phyloP scores from a whole-genome alignment of 2,329 filamentous ascomycete species.

The Cladorrhinum sp. region DNA sequence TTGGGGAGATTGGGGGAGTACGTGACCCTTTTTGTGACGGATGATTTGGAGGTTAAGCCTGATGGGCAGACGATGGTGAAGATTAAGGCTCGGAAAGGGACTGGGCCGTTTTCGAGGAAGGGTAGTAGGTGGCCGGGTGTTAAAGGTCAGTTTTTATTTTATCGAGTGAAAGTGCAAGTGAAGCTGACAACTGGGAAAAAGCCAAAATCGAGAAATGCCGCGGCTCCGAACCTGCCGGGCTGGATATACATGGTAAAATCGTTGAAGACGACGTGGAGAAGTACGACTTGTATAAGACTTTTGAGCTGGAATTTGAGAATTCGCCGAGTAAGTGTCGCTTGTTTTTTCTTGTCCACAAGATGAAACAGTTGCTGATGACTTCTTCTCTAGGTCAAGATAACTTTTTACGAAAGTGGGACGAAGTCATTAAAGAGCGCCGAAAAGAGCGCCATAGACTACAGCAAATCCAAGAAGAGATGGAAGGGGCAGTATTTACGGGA shows the following conservation, averaged over 20 bases:
- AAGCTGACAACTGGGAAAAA: slow-evolving; percentile 11
- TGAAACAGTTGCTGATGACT: background rate
- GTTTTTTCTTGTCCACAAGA: background rate
- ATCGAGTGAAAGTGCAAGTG: background rate
- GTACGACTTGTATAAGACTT: slow-evolving; percentile 31
- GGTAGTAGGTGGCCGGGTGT: slow-evolving; percentile 27
- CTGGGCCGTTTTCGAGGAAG: slow-evolving; percentile 24
- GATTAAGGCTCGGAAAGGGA: slow-evolving; percentile 29
- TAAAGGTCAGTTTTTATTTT: slow-evolving; percentile 21
- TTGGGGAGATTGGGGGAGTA: slow-evolving; percentile 30
- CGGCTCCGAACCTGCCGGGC: slow-evolving; percentile 25
- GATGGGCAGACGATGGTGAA: slow-evolving; percentile 29
- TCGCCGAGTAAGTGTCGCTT: slow-evolving; percentile 27
- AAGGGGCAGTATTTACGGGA: slow-evolving; percentile 26
- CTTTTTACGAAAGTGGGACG: slow-evolving; percentile 31
- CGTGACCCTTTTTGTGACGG: slow-evolving; percentile 31
- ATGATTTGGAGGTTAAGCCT: slow-evolving; percentile 29
- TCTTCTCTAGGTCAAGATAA: slow-evolving; percentile 27
- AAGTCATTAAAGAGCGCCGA: slow-evolving; percentile 30
- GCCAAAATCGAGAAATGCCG: slow-evolving; percentile 24
- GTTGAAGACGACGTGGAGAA: slow-evolving; percentile 27
- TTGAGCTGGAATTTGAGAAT: slow-evolving; percentile 34
- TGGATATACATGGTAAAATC: slow-evolving; percentile 28
- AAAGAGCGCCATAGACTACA: slow-evolving; percentile 24
- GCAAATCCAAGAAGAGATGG: slow-evolving; percentile 30